Evolutionary conservation across 352 stramenopile genomes (phyloP).

Genomic region (Saprolegnia diclina): DNA sequence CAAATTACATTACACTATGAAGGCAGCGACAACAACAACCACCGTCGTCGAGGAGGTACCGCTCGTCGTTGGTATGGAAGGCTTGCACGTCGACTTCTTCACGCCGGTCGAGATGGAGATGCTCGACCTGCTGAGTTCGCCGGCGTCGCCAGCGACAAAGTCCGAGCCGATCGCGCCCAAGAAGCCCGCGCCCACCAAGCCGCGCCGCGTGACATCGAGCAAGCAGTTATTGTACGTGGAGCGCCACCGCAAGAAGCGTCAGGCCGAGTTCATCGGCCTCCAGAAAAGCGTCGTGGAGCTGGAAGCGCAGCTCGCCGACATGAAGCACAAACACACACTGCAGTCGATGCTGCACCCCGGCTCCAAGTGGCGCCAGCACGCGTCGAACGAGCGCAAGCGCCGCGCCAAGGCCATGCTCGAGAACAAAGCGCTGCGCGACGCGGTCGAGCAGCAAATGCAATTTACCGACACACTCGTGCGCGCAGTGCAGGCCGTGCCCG

Average conservation of each 20-base stretch:
- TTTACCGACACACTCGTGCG: not conserved
- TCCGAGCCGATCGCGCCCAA: not conserved
- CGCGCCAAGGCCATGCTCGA: not conserved
- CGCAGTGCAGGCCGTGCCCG: not conserved
- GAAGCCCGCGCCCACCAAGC: not conserved
- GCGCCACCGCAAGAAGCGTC: not conserved
- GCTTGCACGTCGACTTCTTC: not conserved
- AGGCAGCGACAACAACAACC: not conserved
- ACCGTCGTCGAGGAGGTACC: not conserved
- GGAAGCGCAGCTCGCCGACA: not conserved
- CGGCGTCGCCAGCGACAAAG: not conserved
- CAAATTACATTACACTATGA: not conserved
- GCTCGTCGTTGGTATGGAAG: not conserved
- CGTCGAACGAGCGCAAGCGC: not conserved
- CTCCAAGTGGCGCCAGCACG: constrained; percentile 1
- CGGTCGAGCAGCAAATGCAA: constrained; percentile 2
- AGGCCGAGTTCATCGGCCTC: not conserved
- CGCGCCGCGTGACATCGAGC: not conserved
- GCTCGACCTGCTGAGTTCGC: not conserved
- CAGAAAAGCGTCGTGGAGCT: not conserved
- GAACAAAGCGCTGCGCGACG: not conserved
- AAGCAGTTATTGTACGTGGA: not conserved
- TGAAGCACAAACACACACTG: not conserved
- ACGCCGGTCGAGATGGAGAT: not conserved
- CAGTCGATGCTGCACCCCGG: not conserved